phyloP scores from a whole-genome alignment of 768 basidiomycete species.

The Mycena vulgaris region DNA sequence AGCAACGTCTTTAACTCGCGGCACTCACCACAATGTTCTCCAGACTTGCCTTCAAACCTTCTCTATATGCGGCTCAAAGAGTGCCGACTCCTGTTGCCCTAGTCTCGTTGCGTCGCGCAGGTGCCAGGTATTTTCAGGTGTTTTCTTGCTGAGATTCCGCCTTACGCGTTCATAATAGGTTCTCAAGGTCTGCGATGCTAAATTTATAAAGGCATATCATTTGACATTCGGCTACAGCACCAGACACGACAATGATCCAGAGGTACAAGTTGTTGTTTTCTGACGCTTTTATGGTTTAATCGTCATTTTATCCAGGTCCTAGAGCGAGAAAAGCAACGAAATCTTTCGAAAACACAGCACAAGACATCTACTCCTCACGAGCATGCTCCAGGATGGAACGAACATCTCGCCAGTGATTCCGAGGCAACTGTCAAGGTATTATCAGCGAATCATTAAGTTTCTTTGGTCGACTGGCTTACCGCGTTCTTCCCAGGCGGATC shows the following conservation, averaged over 20 bases:
- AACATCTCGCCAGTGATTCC: conserved; percentile 71
- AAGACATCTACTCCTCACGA: conserved; percentile 62
- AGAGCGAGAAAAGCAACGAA: conserved; percentile 68
- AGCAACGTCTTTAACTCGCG: too few species aligned
- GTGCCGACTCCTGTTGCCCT: too few species aligned
- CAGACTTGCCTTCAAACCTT: too few species aligned
- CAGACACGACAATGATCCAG: not conserved
- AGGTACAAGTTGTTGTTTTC: not conserved
- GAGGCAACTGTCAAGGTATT: conserved; percentile 76
- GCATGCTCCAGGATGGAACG: conserved; percentile 81
- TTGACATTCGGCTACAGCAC: not conserved
- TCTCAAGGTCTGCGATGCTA: not conserved
- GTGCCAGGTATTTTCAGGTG: too few species aligned
- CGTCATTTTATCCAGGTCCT: conserved; percentile 53
- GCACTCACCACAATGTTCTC: too few species aligned
- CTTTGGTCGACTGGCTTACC: not conserved
- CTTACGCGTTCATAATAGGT: too few species aligned
- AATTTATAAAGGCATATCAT: not conserved
- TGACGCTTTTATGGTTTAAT: not conserved
- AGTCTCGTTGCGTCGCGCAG: too few species aligned
- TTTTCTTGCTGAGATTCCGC: too few species aligned
- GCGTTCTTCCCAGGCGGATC: not conserved
- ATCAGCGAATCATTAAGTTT: not conserved
- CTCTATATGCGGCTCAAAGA: too few species aligned
- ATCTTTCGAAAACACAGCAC: conserved; percentile 60